These are phyloP conservation scores for Didymellaceae sp. DNA, from an alignment of 2,329 filamentous ascomycete genomes.

Conservation along the genomic window DNA sequence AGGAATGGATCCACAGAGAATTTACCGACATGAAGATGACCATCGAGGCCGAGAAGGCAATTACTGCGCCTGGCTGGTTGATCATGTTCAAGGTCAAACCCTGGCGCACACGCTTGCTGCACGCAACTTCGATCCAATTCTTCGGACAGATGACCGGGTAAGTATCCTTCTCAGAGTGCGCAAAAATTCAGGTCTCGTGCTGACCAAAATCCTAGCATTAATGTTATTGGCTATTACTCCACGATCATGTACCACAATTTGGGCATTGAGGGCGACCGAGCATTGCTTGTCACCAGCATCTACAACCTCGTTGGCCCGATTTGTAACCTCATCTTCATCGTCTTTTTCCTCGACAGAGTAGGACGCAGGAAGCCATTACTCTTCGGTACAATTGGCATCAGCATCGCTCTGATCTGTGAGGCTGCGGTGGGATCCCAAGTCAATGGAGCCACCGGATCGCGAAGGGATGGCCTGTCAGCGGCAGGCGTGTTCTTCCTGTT, in stretches of 20 bases:
- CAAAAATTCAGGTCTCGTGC: neutral
- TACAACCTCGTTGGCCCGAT: constrained; percentile 67
- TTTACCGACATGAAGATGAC: constrained; percentile 67
- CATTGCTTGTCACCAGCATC: constrained; percentile 64
- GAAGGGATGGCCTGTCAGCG: constrained; percentile 58
- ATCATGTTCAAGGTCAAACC: constrained; percentile 65
- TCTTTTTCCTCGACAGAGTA: constrained; percentile 62
- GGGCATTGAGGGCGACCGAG: constrained; percentile 62
- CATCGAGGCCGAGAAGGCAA: constrained; percentile 64
- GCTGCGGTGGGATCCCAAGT: constrained; percentile 58
- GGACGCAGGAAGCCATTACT: constrained; percentile 60
- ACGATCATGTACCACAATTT: constrained; percentile 65
- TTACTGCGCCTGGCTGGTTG: constrained; percentile 60
- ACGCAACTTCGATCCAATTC: constrained; percentile 67
- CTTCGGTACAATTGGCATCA: constrained; percentile 61
- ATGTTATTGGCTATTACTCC: constrained; percentile 69
- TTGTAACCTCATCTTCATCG: constrained; percentile 66
- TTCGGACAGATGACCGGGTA: constrained; percentile 70
- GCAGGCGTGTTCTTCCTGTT: constrained; percentile 72
- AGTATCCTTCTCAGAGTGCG: neutral
- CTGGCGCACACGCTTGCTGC: constrained; percentile 67
- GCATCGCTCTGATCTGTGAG: constrained; percentile 65
- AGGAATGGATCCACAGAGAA: constrained; percentile 65
- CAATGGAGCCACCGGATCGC: constrained; percentile 36
- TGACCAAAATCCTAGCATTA: constrained; percentile 41